Base-by-base conservation (phyloP, 2,329 filamentous ascomycete genomes). In the Boeremia exigua region DNA sequence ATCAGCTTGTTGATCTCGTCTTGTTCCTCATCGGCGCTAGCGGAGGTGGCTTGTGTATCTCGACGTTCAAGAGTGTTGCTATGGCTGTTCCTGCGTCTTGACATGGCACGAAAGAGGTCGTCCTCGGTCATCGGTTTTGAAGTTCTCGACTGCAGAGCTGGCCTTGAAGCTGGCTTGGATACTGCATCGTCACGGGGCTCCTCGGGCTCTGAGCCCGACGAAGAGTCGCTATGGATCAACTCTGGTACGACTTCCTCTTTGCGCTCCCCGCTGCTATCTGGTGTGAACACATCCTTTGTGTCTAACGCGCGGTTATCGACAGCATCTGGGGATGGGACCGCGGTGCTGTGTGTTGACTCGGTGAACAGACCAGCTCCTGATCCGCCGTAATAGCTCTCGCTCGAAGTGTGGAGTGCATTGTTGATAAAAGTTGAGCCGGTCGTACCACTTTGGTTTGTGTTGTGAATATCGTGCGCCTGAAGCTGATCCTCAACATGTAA, bases 1-100 rank as follows among this genome's bases (percentile, higher is more conserved):
- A 91, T 86, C 34, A 90, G 75, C 10, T 79, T 78, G 46, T 87
- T 80, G 29, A 88, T 83, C 64, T 86, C 84, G n/a, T 79, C 78
- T 42, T 78, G 77, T 40, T 81, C 81, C 4, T 79, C 74, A 39
- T 71, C 62, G 14, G 62, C 48, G 19, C 58, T 67, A 2, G 61
- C 59, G 27, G 59, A 65, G 7, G 70, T 68, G 10, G 61, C 58
- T 9, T 53, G 55, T 3, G 72, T 74, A 17, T 66, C 62, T 9
- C 55, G 61, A 2, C 67, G 62, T n/a, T 61, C 61, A 23, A 74
- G 49, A 3, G 40, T 58, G 45, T 59, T 62, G 29, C 49, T 61
- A 28, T 63, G 58, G 6, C 66, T 72, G 0, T 81, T 82, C n/a
- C 79, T 79, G 6, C 82, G 79, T 11, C 78, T 76, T 0, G 83